A percentile compares a stretch with the other conserved stretches of the same genome.
Evolutionary conservation across 2,329 filamentous ascomycete species (phyloP).

Genomic region (Cadophora luteo-olivacea): DNA sequence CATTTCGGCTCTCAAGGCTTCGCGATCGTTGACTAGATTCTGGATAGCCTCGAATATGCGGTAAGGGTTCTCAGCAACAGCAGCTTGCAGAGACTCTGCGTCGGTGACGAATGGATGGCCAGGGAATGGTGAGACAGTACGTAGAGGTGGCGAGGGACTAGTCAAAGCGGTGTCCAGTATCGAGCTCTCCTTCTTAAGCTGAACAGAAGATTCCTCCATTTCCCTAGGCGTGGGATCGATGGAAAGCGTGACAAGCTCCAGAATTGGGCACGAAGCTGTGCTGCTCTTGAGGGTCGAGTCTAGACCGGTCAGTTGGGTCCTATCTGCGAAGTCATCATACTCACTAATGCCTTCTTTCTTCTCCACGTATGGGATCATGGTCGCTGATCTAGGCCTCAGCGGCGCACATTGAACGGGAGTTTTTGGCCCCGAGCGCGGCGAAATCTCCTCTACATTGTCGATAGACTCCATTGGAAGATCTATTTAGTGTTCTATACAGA

Average conservation of each 20-base stretch:
- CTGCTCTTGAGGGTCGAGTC: not conserved
- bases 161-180: not conserved
- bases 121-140: not conserved
- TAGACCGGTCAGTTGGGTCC: not conserved
- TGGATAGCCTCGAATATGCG: slow-evolving; percentile 17
- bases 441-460: not conserved
- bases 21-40: slow-evolving; percentile 21
- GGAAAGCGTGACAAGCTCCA: not conserved
- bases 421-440: not conserved
- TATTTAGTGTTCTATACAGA: too few relatives aligned
- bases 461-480: not conserved
- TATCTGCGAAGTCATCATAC: too few relatives aligned
- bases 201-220: not conserved
- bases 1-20: not conserved
- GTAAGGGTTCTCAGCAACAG: slow-evolving; percentile 10
- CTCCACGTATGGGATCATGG: not conserved
- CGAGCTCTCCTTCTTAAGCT: not conserved
- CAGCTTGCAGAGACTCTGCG: slow-evolving; percentile 17
- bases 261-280: too few relatives aligned
- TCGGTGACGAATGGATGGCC: slow-evolving; percentile 17
- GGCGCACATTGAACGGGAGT: not conserved
- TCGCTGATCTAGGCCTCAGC: not conserved
- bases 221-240: not conserved
- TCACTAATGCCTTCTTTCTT: not conserved
- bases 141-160: not conserved